Base-by-base conservation (phyloP, 352 stramenopile genomes). In the Pythium grandisporangium region DNA sequence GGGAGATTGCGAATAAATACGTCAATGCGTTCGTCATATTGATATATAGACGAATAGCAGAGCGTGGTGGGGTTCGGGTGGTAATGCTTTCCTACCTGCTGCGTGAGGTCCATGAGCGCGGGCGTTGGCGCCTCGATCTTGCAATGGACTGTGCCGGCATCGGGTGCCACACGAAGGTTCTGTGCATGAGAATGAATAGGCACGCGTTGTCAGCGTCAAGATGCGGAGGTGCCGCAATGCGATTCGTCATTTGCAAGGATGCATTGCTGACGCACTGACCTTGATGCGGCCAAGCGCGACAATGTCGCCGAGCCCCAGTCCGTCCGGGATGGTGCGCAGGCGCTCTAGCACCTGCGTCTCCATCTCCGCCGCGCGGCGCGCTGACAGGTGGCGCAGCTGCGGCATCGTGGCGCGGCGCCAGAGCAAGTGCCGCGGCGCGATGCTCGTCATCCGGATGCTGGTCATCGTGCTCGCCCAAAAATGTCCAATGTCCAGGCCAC, bases 301-400 rank as follows among this genome's bases (percentile, higher is more conserved):
- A 29, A 93, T 84, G 39, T 90, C 63, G 40, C 71, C 69, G 37
- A 88, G 61, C 12, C 78, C 72, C 26, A 93, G 55, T 3, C 76
- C 76, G 42, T 93, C 76, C 30, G 66, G 63, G 22, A 93, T 62
- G n/a, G 52, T 45, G 22, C 75, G 72, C 37, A 93, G 53, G 37
- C 68, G 66, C 45, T 89, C 70, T 40, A 93, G 47, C 24, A 90
- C 80, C 48, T 90, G 60, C 39, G 63, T 81, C 58, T 93, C 80
- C 41, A 90, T 35, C 51, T 84, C 60, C 32, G 70, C 80, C 27
- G 66, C 53, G 26, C 74, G 70, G 17, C 79, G 76, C 42, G 68
- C 70, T 37, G 76, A 89, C 24, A 92, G 41, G n/a, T 52, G 47
- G 39, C 70, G 62, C 30, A 44, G 40, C n/a, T 37, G 26, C 20